Evolutionary conservation across 345 rosid species (phyloP).

Genomic region (Toxicodendron radicans): DNA sequence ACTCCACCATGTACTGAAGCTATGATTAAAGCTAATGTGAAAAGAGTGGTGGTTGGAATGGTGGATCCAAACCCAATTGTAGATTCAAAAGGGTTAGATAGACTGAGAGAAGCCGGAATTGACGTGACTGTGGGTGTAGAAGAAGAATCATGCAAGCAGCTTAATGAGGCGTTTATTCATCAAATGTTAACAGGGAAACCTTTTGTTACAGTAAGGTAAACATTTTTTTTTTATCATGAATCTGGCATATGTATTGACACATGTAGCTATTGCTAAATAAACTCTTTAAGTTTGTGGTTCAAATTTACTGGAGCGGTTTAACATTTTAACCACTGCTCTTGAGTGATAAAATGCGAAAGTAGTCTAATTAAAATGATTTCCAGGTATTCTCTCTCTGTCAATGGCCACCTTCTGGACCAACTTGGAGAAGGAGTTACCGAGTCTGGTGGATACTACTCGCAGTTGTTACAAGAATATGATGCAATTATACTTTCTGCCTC

Average conservation of each 20-base stretch:
- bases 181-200: conserved; percentile 69
- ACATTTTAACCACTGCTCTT: not conserved
- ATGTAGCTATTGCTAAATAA: not conserved
- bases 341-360: not conserved
- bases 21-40: conserved; percentile 75
- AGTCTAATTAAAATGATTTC: conserved; percentile 20
- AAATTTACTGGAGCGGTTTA: not conserved
- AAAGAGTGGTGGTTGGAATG: conserved; percentile 78
- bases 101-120: conserved; percentile 65
- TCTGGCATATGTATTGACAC: not conserved
- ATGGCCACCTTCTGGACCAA: conserved; percentile 53
- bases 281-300: not conserved
- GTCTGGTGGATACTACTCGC: conserved; percentile 70
- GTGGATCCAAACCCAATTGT: conserved; percentile 93
- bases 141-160: conserved; percentile 74
- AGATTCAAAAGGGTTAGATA: conserved; percentile 65
- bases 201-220: conserved; percentile 69
- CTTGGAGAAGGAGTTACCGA: conserved; percentile 60
- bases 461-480: conserved; percentile 72
- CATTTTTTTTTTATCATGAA: not conserved
- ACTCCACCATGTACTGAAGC: conserved; percentile 96
- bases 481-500: conserved; percentile 58
- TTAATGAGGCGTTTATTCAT: conserved; percentile 75
- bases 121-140: conserved; percentile 68
- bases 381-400: conserved; percentile 69